Percentiles rank a stretch among this genome's conserved stretches.
Evolutionary conservation across 352 stramenopile genomes (phyloP).

Genomic region (Globisporangium spiculum): DNA sequence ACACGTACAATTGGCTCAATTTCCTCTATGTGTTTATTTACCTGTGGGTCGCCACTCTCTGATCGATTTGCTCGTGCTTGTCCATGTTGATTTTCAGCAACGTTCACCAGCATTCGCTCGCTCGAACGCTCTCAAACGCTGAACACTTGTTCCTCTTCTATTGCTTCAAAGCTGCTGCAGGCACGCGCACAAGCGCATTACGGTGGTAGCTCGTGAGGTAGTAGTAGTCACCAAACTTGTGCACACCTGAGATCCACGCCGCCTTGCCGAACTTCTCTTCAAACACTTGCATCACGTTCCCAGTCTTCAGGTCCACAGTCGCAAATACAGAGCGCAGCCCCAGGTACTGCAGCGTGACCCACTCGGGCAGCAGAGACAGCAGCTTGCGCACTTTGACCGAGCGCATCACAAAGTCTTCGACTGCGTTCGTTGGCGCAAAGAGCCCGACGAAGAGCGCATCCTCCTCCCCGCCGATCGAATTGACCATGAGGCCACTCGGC

Average conservation of each 20-base stretch:
- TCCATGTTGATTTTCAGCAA: no score
- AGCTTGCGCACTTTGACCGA: conserved; percentile 56
- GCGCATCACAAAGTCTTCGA: conserved; percentile 15
- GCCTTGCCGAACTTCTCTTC: conserved; percentile 39
- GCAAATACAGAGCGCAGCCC: conserved; percentile 40
- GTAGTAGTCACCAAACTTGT: conserved; percentile 43
- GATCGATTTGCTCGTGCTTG: no score
- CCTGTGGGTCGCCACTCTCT: no score
- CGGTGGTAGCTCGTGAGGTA: conserved; percentile 55
- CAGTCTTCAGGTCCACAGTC: conserved; percentile 40
- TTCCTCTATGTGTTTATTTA: no score
- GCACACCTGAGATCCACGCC: conserved; percentile 36
- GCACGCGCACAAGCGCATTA: conserved; percentile 42
- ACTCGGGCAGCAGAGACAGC: conserved; percentile 41
- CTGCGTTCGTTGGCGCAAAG: conserved; percentile 23
- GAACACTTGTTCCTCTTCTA: not conserved
- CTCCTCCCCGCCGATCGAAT: conserved; percentile 27
- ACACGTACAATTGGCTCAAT: no score
- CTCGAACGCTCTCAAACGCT: no score
- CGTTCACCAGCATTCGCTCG: no score
- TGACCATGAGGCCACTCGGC: conserved; percentile 51
- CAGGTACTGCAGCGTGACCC: conserved; percentile 30
- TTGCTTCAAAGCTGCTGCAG: conserved; percentile 13
- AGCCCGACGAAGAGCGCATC: conserved; percentile 45
- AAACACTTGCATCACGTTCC: conserved; percentile 43